phyloP scores from a whole-genome alignment of 805 yeast species.

The Starmerella bombicola region DNA sequence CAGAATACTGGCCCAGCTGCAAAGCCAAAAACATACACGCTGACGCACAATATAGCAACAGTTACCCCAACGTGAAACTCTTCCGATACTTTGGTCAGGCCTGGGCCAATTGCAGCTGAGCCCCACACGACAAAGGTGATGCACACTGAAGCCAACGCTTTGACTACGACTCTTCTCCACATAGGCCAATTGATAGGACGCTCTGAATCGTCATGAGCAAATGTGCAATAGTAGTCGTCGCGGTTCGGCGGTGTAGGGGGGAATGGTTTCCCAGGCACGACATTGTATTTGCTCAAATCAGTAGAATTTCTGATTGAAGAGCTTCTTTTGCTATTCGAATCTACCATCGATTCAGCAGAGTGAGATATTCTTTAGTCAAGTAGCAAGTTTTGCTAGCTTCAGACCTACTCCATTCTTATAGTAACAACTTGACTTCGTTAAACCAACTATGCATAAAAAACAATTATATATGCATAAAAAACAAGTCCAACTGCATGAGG shows the following conservation, averaged over 20 bases:
- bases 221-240: constrained; percentile 17
- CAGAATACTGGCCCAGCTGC: constrained; percentile 58
- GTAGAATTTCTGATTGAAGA: no score
- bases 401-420: no score
- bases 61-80: constrained; percentile 36
- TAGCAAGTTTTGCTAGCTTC: no score
- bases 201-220: constrained; percentile 40
- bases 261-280: constrained; percentile 19
- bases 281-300: constrained; percentile 14
- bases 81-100: constrained; percentile 27
- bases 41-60: constrained; percentile 41
- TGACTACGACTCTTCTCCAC: constrained; percentile 21
- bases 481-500: no score
- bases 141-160: constrained; percentile 31
- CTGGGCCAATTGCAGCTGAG: constrained; percentile 39
- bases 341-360: no score
- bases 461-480: no score
- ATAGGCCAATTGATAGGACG: constrained; percentile 45
- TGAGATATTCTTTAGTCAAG: no score
- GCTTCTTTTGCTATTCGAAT: no score
- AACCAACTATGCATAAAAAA: no score
- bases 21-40: constrained; percentile 52
- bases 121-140: constrained; percentile 28
- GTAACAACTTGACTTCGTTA: no score
- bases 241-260: constrained; percentile 18